phyloP scores from a whole-genome alignment of 2,329 filamentous ascomycete species.

The Xylaria sp. region DNA sequence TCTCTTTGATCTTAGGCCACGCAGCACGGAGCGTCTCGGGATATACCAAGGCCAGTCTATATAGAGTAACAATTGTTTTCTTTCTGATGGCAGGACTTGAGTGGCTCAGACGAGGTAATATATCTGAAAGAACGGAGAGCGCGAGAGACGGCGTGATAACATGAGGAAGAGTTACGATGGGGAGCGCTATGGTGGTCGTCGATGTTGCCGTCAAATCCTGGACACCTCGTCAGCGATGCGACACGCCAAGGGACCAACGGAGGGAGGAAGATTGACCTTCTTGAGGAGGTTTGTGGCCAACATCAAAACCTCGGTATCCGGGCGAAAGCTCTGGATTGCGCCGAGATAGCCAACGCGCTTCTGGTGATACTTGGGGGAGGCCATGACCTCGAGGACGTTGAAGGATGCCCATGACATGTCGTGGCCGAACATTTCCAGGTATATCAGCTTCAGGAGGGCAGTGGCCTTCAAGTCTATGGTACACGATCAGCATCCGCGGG shows the following conservation, averaged over 20 bases:
- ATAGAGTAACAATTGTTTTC: slow-evolving; percentile 95
- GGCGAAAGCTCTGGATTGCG: slow-evolving; percentile 93
- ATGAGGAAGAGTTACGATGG: slow-evolving; percentile 90
- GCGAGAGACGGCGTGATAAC: slow-evolving; percentile 93
- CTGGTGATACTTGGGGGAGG: slow-evolving; percentile 90
- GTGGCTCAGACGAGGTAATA: slow-evolving; percentile 87
- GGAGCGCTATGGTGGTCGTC: slow-evolving; percentile 82
- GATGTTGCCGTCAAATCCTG: slow-evolving; percentile 78
- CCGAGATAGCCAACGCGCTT: slow-evolving; percentile 96
- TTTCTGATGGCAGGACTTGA: slow-evolving; percentile 88
- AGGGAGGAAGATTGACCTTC: slow-evolving; percentile 67
- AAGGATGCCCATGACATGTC: slow-evolving; percentile 99
- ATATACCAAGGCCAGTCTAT: slow-evolving; percentile 93
- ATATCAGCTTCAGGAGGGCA: slow-evolving; percentile 92
- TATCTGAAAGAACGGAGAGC: slow-evolving; percentile 85
- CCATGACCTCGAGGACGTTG: slow-evolving; percentile 99
- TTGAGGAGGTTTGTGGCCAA: slow-evolving; percentile 95
- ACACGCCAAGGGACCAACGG: background rate
- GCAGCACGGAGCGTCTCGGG: slow-evolving; percentile 91
- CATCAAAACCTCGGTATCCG: slow-evolving; percentile 97
- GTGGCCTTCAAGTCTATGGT: slow-evolving; percentile 88
- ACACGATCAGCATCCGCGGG: slow-evolving; percentile 35
- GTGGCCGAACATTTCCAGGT: slow-evolving; percentile 98
- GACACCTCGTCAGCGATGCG: slow-evolving; percentile 33
- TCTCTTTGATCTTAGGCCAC: slow-evolving; percentile 98